Percentiles rank a stretch among this genome's conserved stretches.
Conservation (phyloP, 2,329 filamentous ascomycete genomes). For the Venturia effusa region DNA sequence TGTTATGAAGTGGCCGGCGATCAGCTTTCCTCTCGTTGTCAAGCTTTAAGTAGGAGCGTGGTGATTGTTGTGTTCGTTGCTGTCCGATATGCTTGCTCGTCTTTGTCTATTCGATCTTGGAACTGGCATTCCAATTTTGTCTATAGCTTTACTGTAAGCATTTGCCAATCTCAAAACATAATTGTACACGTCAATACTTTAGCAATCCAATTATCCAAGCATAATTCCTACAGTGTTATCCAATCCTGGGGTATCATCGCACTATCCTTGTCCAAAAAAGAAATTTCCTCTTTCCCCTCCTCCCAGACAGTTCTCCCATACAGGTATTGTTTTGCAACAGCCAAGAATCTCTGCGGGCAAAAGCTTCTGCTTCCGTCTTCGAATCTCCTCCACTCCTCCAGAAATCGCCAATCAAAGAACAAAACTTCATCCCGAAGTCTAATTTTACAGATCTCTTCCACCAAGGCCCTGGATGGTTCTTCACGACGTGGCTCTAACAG, state of each 20-base stretch:
- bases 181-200: background rate
- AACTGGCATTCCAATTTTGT: background rate
- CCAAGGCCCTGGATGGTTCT: background rate
- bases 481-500: conserved; percentile 2
- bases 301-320: conserved; percentile 5
- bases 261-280: conserved; percentile 4
- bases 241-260: conserved; percentile 3
- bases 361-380: background rate
- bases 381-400: conserved; percentile 7
- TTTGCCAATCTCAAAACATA: background rate
- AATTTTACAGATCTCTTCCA: background rate
- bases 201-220: background rate
- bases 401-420: conserved; percentile 9
- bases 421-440: conserved; percentile 1
- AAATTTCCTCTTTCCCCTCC: background rate
- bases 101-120: background rate
- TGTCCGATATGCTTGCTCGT: background rate
- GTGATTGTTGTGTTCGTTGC: background rate
- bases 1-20: too few species aligned
- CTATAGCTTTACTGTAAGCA: background rate
- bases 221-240: background rate
- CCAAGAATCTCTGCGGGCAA: background rate
- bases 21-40: too few species aligned
- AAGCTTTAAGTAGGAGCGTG: too few species aligned
- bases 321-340: background rate